Evolutionary conservation across 2,329 filamentous ascomycete species (phyloP), one percentile per base, ranked within the genome.

Genomic region (Anisogramma anomala): DNA sequence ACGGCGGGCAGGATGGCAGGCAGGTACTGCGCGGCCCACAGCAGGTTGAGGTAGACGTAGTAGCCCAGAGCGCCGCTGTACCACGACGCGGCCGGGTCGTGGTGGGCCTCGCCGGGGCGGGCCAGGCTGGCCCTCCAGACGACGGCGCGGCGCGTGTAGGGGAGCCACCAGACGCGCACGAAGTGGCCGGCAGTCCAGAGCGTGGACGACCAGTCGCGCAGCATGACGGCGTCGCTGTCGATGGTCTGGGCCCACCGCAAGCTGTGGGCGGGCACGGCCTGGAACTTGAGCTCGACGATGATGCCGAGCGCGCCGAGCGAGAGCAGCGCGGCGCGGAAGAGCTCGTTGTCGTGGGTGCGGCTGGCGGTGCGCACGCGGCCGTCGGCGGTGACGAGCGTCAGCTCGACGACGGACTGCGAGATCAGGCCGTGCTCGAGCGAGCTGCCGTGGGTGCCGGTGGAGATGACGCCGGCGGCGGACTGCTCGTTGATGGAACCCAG

Each of bases 81-180:
- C 65, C 85, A 95, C 53, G 74, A 83, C 40, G 64, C 67, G 2
- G 72, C 72, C 2, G 83, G 78, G 6, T 74, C 64, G 13, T 65
- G 64, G 30, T 71, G 63, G 0, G 77, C 67, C 42, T 80, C 74
- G 7, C 75, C 66, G n/a, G n/a, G n/a, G n/a, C n/a, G n/a, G 1
- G 84, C 86, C 58, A 83, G 82, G 35, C 86, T 73, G n/a, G 87
- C 91, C 30, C 77, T 75, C 91, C 91, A 98, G 33, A 93, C 74
- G 35, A 96, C 84, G 0, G 85, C 86, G 33, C 85, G 76, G 42
- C 85, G 77, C 56, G 84, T 86, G 63, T 96, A 94, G 0, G 91
- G 91, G 57, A 94, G 79, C 91, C 91, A 98, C 89, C 91, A 98
- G 20, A 95, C 86, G 20, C 91, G 75, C 19, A 93, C 85, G 55